Base-by-base conservation (phyloP, 768 basidiomycete genomes). In the Mycena albidolilacea region DNA sequence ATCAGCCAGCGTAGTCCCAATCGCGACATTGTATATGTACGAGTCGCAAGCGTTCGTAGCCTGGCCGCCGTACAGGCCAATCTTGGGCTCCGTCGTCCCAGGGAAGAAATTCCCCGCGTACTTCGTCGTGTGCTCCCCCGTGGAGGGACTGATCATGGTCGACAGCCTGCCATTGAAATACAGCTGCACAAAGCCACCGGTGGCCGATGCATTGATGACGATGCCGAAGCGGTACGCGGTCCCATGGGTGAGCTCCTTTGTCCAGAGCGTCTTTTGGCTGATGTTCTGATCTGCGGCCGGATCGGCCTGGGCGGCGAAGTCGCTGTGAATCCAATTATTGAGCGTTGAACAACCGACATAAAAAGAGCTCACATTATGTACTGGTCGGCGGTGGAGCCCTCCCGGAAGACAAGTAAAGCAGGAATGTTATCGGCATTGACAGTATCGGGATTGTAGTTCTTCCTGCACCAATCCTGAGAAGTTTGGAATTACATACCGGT, bases 401-500 rank as follows among this genome's bases (percentile, higher is more conserved):
- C 8, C 5, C 19, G 19, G 58, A 59, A 59, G 58, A 21, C 38
- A 41, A 59, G 58, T 17, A 5, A 1, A 10, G 41, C 58, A n/a
- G 58, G 38, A 10, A 59, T 59, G 19, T 59, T 19, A 38, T 59
- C 58, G 3, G 38, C 41, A 5, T 39, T 7, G 7, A 59, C 58
- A 4, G 58, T 59, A n/a, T 59, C 38, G 38, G 58, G 11, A 21
- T 59, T 21, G 58, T 59, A 59, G 11, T 59, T 59, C 39, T 59
- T 59, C 58, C 58, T 59, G 58, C 37, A 38, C 15, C 7, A 0
- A n/a, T 21, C 21, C n/a, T 21, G 50, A 52, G 19, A 52, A n/a
- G 5, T 5, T 35, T 10, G 17, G 15, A 17, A 48, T 15, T 17
- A 17, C 46, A 14, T 7, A 48, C 14, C 17, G 7, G 3, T 55